Evolutionary conservation across 2,329 filamentous ascomycete species (phyloP).

Genomic region (Aspergillus proliferans): DNA sequence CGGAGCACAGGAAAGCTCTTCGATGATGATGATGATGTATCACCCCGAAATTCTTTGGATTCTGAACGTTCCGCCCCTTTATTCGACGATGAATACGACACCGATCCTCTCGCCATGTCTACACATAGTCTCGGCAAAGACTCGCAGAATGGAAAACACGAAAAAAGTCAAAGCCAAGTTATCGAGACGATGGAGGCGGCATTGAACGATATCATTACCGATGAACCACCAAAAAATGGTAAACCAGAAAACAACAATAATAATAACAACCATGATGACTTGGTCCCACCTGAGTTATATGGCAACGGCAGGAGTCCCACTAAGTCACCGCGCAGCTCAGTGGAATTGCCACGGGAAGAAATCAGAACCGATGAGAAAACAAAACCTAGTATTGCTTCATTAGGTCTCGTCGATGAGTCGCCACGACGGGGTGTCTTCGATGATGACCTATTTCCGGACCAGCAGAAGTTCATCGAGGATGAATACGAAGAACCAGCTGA

Average conservation of each 20-base stretch:
- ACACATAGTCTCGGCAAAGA: constrained; percentile 74
- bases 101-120: constrained; percentile 68
- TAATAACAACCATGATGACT: constrained; percentile 11
- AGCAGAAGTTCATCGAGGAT: constrained; percentile 72
- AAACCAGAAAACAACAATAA: constrained; percentile 21
- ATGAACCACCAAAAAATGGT: constrained; percentile 50
- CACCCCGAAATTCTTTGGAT: constrained; percentile 64
- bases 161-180: constrained; percentile 64
- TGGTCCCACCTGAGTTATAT: constrained; percentile 40
- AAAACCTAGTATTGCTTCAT: constrained; percentile 82
- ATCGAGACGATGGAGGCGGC: constrained; percentile 91
- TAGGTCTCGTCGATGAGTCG: constrained; percentile 82
- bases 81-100: constrained; percentile 73
- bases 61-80: constrained; percentile 53
- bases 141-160: constrained; percentile 46
- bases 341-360: constrained; percentile 49
- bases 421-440: constrained; percentile 91
- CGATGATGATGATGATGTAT: constrained; percentile 36
- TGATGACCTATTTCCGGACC: constrained; percentile 87
- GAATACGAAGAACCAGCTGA: constrained; percentile 69
- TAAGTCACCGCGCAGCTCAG: constrained; percentile 56
- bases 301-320: constrained; percentile 43
- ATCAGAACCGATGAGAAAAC: constrained; percentile 44
- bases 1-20: constrained; percentile 42
- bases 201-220: constrained; percentile 84